Evolutionary conservation across 306 rosid genomes (phyloP), one percentile per base, ranked within the genome.

Genomic region (Ormosia emarginata): DNA sequence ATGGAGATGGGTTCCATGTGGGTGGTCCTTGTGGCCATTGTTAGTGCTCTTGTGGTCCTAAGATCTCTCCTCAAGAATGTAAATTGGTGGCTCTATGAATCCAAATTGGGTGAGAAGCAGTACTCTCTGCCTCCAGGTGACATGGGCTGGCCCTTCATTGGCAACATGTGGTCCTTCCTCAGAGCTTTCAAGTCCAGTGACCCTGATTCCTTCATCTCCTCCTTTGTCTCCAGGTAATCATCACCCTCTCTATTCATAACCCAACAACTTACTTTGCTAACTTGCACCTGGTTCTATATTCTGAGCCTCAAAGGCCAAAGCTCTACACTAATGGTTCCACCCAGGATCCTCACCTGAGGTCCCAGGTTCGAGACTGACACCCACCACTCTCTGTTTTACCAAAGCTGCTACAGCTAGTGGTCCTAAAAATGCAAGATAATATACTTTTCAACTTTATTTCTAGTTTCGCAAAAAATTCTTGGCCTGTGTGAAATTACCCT

Each of bases 91-190:
- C 61, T 95, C 0, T 88, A 90, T 71, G 99, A 93, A 63, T 84
- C 83, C 11, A 77, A 64, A 75, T 67, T 95, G 75, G 94, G 97
- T 30, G 86, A 50, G 7, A 86, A 66, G 81, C 89, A 82, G 79
- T 85, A 80, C 81, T 81, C 80, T 59, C 88, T 95, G 8, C 99
- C 99, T 6, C 99, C 99, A 0, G 99, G 99, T 34, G 94, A 95
- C 79, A 68, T 93, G 84, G 99, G 99, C 0, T 90, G 88, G 94
- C 99, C 98, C 70, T 87, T 91, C 92, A 85, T 95, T 40, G 99
- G 99, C 58, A 95, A 93, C 62, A 95, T 95, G 99, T 95, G 95
- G 99, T 82, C 97, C 86, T 95, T 95, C 82, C 97, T 93, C 50
- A 33, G 61, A 62, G 98, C 99, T 62, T 95, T 95, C 97, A 95